phyloP scores from a whole-genome alignment of 768 basidiomycete species.

The Suillus americanus region DNA sequence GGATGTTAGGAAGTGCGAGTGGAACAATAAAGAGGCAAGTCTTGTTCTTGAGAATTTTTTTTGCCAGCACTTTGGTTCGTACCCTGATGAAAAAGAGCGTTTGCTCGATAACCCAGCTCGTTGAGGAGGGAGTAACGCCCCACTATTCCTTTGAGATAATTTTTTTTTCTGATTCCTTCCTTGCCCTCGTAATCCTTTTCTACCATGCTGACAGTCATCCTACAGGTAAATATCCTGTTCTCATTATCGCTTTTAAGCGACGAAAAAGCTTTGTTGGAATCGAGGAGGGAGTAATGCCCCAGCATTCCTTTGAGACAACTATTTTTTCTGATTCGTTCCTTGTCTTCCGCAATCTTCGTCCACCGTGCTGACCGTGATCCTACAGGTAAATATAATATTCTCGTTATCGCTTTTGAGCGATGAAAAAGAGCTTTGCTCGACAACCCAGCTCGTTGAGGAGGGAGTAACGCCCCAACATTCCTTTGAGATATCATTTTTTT shows the following conservation, averaged over 20 bases:
- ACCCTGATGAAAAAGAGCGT: conserved; percentile 76
- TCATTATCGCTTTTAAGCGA: conserved; percentile 21
- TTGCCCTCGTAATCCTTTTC: conserved; percentile 1
- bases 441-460: conserved; percentile 91
- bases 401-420: conserved; percentile 21
- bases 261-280: conserved; percentile 76
- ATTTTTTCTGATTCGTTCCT: conserved; percentile 39
- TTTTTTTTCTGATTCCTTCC: conserved; percentile 40
- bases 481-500: conserved; percentile 60
- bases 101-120: conserved; percentile 93
- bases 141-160: conserved; percentile 67
- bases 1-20: conserved; percentile 91
- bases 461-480: conserved; percentile 75
- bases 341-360: neutral
- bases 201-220: conserved; percentile 10
- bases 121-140: conserved; percentile 94
- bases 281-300: conserved; percentile 84
- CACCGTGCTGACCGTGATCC: conserved; percentile 9
- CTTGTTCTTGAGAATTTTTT: conserved; percentile 2
- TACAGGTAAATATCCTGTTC: conserved; percentile 20
- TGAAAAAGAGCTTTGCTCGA: conserved; percentile 78
- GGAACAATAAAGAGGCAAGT: conserved; percentile 95
- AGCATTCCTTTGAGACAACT: conserved; percentile 64
- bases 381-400: conserved; percentile 20
- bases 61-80: conserved; percentile 8